phyloP scores from a whole-genome alignment of 164 flowering plant genomes.

The Aristolochia fimbriata region DNA sequence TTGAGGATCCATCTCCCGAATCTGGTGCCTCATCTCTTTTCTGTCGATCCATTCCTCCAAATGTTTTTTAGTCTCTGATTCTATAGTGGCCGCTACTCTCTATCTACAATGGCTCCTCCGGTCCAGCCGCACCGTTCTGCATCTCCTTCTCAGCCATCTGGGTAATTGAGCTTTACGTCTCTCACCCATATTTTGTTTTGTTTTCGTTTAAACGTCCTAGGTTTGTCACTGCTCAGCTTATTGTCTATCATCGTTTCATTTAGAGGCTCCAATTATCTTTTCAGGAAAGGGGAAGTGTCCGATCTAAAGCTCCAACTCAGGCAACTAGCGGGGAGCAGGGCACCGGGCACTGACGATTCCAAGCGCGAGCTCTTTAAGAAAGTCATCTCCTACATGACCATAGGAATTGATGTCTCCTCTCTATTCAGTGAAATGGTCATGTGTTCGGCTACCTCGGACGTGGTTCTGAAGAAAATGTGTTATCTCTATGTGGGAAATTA shows the following conservation, averaged over 20 bases:
- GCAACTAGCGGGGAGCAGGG: slow-evolving; percentile 85
- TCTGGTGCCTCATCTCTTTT: neutral
- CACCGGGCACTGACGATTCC: slow-evolving; percentile 85
- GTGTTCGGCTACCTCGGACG: slow-evolving; percentile 96
- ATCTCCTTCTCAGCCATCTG: slow-evolving; percentile 91
- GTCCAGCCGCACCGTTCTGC: slow-evolving; percentile 25
- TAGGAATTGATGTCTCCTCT: slow-evolving; percentile 91
- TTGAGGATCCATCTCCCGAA: neutral
- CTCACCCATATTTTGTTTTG: neutral
- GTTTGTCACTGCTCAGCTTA: neutral
- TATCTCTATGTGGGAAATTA: slow-evolving; percentile 93
- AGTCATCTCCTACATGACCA: slow-evolving; percentile 93
- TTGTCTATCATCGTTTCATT: neutral
- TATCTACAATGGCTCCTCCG: slow-evolving; percentile 28
- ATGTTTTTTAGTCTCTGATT: too few species aligned
- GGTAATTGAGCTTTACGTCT: slow-evolving; percentile 29
- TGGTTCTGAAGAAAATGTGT: slow-evolving; percentile 97
- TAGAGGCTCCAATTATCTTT: neutral
- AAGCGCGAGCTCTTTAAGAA: slow-evolving; percentile 94
- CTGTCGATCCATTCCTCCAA: neutral
- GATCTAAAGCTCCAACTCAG: slow-evolving; percentile 89
- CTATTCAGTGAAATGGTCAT: slow-evolving; percentile 99
- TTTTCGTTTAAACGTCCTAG: too few species aligned
- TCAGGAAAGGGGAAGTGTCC: slow-evolving; percentile 88
- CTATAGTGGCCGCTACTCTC: neutral